These are phyloP conservation scores for Talaromyces verruculosus DNA, from an alignment of 2,329 filamentous ascomycete genomes.

Conservation along the genomic window DNA sequence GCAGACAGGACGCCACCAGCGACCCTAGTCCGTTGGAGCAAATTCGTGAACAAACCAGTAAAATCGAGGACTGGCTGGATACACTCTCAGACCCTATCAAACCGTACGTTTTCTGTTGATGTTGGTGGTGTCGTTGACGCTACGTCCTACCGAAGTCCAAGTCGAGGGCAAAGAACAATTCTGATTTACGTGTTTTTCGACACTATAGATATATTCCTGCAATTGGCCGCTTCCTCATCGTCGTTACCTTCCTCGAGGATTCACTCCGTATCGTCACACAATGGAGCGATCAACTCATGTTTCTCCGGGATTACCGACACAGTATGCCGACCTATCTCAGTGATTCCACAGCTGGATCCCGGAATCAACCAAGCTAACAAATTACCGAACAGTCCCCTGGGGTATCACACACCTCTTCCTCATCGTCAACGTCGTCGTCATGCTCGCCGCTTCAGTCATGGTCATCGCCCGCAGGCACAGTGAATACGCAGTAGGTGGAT, in stretches of 20 bases:
- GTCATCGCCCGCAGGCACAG: slow-evolving; percentile 92
- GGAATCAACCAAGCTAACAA: not conserved
- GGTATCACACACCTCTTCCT: slow-evolving; percentile 93
- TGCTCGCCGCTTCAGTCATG: slow-evolving; percentile 76
- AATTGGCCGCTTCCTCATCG: slow-evolving; percentile 95
- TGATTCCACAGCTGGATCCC: slow-evolving; percentile 6
- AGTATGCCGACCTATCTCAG: slow-evolving; percentile 61
- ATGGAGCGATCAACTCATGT: slow-evolving; percentile 92
- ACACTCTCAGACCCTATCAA: slow-evolving; percentile 85
- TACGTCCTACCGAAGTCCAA: slow-evolving; percentile 1
- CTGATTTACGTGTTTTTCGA: slow-evolving; percentile 26
- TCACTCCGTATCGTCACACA: slow-evolving; percentile 94
- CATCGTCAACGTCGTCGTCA: slow-evolving; percentile 82
- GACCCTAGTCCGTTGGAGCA: slow-evolving; percentile 80
- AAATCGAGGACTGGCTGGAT: slow-evolving; percentile 93
- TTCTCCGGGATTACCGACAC: slow-evolving; percentile 86
- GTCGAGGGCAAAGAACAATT: slow-evolving; percentile 31
- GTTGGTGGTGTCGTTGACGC: not conserved
- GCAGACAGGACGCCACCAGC: slow-evolving; percentile 59
- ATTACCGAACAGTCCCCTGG: slow-evolving; percentile 64
- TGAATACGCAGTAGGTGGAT: slow-evolving; percentile 85
- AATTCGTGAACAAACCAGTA: slow-evolving; percentile 92
- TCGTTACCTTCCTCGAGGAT: slow-evolving; percentile 97
- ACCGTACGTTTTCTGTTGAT: slow-evolving; percentile 60
- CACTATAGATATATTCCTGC: slow-evolving; percentile 82